Base-by-base conservation (phyloP, 73 alveolate species). In the Breviolum minutum region DNA sequence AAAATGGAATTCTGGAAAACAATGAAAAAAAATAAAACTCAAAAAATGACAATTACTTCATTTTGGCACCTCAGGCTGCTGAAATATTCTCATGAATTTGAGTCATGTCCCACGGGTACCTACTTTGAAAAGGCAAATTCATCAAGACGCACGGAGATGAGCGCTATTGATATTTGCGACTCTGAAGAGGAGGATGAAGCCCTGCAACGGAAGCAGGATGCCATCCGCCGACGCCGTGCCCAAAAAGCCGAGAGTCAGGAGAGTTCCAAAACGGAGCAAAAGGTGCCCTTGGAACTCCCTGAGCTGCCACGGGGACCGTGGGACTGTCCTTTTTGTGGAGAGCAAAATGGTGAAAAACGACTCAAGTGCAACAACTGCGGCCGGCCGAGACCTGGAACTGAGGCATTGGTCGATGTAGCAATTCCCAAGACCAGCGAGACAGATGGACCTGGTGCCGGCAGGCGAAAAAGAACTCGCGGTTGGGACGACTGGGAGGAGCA, bases 401-500 rank as follows among this genome's bases (percentile, higher is more conserved):
- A 89, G 86, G 81, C 26, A 71, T 71, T 20, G 81, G 81, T 20
- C 0, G 30, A 30, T 71, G 19, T 48, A n/a, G 81, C 81, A 71
- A 7, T 40, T 40, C 81, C 32, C 30, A 20, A 71, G 30, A 20
- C 2, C 5, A 20, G 0, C 29, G 5, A 30, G 30, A 71, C 26
- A 12, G 29, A 11, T 20, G 81, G 81, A 71, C 19, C 29, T 71
- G 81, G 81, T 71, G 40, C 0, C 1, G 81, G 26, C 76, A 86
- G 94, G 80, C 92, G 92, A 9, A 83, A 83, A 54, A 73, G 93
- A n/a, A 13, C 19, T 27, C 22, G 76, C n/a, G 94, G 94, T 30
- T 86, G 94, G 94, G 94, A 86, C 79, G 94, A 86, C 94, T 86
- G 94, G 94, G 94, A 86, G 26, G 94, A 86, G 29, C 94, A 86